Conservation (phyloP, 768 basidiomycete genomes). For the Dentipellis fragilis region DNA sequence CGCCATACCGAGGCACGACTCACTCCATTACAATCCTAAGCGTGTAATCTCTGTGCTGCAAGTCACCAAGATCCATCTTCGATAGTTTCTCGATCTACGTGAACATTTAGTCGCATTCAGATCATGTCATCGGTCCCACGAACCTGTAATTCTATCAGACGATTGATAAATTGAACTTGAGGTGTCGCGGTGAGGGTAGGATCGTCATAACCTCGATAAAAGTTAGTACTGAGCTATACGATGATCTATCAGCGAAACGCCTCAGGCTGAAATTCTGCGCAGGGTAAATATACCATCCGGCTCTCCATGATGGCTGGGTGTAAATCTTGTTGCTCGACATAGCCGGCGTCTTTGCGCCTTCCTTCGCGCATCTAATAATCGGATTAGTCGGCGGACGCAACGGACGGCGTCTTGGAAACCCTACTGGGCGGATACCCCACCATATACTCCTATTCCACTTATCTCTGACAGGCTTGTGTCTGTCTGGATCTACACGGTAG, state of each 20-base stretch:
- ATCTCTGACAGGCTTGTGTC: not conserved
- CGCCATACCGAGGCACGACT: not conserved
- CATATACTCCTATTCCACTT: not conserved
- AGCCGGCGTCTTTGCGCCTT: not conserved
- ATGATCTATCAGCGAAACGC: not conserved
- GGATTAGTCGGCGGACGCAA: not conserved
- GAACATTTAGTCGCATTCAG: not conserved
- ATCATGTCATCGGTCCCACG: not conserved
- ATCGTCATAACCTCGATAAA: not conserved
- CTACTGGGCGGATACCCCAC: not conserved
- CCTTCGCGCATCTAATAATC: not conserved
- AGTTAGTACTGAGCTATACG: not conserved
- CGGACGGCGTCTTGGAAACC: not conserved
- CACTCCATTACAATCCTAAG: not conserved
- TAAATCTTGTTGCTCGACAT: not conserved
- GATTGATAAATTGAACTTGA: not conserved
- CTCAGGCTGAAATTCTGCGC: not conserved
- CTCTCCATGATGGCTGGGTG: not conserved
- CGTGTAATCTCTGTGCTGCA: not conserved
- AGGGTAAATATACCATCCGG: not conserved
- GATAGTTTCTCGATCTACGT: not conserved
- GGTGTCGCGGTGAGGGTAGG: not conserved
- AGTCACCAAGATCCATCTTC: not conserved
- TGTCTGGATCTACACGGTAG: not conserved
- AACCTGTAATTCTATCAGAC: not conserved